Evolutionary conservation across 1,139 yeast genomes (phyloP).

Genomic region (Debaryomyces fabryi): DNA sequence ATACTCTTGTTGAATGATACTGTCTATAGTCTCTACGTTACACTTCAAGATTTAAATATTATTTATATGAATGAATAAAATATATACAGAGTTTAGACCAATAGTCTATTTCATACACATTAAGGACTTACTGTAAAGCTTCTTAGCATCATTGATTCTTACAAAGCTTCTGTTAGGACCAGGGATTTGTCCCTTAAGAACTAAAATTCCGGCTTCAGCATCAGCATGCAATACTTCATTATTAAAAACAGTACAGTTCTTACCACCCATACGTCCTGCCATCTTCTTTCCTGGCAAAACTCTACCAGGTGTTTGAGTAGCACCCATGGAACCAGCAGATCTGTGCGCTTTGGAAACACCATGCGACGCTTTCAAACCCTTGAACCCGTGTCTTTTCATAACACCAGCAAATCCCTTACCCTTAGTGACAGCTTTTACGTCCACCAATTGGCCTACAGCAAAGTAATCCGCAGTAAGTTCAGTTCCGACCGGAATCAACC

Average conservation of each 20-base stretch:
- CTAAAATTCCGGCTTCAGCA: constrained; percentile 76
- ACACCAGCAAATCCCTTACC: constrained; percentile 99
- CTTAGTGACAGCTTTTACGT: constrained; percentile 74
- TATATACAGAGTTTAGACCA: constrained; percentile 14
- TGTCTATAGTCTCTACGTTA: not conserved
- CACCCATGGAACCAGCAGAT: constrained; percentile 97
- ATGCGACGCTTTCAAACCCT: constrained; percentile 89
- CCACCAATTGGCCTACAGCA: constrained; percentile 80
- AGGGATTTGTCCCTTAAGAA: constrained; percentile 88
- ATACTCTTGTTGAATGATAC: no score
- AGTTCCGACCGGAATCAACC: constrained; percentile 77
- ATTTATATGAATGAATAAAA: constrained; percentile 7
- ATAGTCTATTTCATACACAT: constrained; percentile 11
- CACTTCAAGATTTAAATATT: not conserved
- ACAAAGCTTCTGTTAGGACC: constrained; percentile 84
- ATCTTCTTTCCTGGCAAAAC: constrained; percentile 95
- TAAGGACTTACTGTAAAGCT: constrained; percentile 42
- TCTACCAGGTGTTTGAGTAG: constrained; percentile 94
- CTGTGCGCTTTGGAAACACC: constrained; percentile 96
- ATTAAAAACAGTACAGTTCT: constrained; percentile 73
- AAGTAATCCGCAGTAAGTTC: constrained; percentile 83
- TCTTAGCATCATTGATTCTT: constrained; percentile 74
- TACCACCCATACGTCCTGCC: constrained; percentile 97
- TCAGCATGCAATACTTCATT: constrained; percentile 77
- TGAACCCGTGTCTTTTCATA: constrained; percentile 93